Evolutionary conservation across 2,329 filamentous ascomycete genomes (phyloP).

Genomic region (Exophiala phaeomuriformis): DNA sequence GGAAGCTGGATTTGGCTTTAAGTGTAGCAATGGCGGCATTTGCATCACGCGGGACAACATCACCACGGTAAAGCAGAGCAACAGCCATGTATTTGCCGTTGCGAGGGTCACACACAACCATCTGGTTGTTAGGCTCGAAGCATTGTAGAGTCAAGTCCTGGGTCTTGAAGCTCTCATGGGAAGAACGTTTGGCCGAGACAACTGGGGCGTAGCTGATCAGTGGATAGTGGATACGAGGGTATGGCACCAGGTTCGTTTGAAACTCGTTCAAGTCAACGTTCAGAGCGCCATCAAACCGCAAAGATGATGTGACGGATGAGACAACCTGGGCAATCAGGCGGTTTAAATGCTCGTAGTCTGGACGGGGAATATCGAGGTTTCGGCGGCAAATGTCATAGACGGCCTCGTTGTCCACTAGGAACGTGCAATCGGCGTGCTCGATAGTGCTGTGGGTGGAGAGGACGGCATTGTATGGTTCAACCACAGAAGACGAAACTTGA

Average conservation of each 20-base stretch:
- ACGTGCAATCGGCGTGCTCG: constrained; percentile 61
- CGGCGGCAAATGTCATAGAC: constrained; percentile 62
- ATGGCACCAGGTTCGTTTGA: constrained; percentile 63
- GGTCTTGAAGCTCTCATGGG: constrained; percentile 82
- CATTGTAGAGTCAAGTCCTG: constrained; percentile 63
- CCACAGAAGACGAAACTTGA: constrained; percentile 57
- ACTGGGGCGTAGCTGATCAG: constrained; percentile 60
- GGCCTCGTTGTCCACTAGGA: constrained; percentile 62
- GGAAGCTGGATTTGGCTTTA: constrained; percentile 58
- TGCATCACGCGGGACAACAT: constrained; percentile 58
- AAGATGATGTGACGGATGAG: constrained; percentile 58
- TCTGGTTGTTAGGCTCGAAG: constrained; percentile 62
- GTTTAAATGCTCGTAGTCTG: constrained; percentile 58
- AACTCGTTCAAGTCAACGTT: constrained; percentile 64
- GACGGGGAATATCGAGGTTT: constrained; percentile 58
- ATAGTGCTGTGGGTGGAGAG: constrained; percentile 54
- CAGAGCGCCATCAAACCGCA: constrained; percentile 59
- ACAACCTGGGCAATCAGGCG: constrained; percentile 61
- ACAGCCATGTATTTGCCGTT: constrained; percentile 65
- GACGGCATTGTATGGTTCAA: constrained; percentile 61
- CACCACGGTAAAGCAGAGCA: constrained; percentile 58
- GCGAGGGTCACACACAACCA: constrained; percentile 61
- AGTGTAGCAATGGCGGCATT: constrained; percentile 53
- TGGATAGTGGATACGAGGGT: constrained; percentile 61
- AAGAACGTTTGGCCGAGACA: constrained; percentile 63